A percentile compares a stretch with the other conserved stretches of the same genome.
Evolutionary conservation across 2,329 filamentous ascomycete species (phyloP).

Genomic region (Fusarium verrucosum): DNA sequence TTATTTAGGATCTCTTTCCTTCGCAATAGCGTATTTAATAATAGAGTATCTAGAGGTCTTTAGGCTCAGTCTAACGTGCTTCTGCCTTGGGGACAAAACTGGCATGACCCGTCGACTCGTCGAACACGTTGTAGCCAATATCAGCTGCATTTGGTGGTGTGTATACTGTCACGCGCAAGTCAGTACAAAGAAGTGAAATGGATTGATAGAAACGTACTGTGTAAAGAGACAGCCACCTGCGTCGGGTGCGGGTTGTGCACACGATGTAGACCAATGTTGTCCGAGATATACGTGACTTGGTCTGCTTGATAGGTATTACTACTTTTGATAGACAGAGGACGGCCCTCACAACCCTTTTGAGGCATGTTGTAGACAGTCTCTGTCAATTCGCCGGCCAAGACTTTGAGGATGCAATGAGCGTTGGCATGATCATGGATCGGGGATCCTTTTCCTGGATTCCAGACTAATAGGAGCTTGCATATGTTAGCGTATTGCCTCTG

Average conservation of each 20-base stretch:
- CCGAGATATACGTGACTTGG: slow-evolving; percentile 16
- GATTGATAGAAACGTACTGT: not conserved
- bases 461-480: not conserved
- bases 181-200: fast-evolving
- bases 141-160: slow-evolving; percentile 17
- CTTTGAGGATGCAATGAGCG: slow-evolving; percentile 16
- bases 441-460: slow-evolving; percentile 17
- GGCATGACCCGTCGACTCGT: slow-evolving; percentile 8
- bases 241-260: slow-evolving; percentile 18
- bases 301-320: not conserved
- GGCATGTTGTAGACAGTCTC: slow-evolving; percentile 12
- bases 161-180: not conserved
- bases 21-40: too few relatives aligned
- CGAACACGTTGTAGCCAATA: slow-evolving; percentile 13
- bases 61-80: not conserved
- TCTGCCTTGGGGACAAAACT: slow-evolving; percentile 7
- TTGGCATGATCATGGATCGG: slow-evolving; percentile 18
- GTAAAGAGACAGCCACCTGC: slow-evolving; percentile 10
- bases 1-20: not conserved
- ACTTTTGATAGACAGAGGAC: slow-evolving; percentile 3
- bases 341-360: not conserved
- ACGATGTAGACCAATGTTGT: slow-evolving; percentile 8
- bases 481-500: not conserved
- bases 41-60: not conserved
- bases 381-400: slow-evolving; percentile 5